Evolutionary conservation across 257 asterid genomes (phyloP), one percentile per base, ranked within the genome.

Genomic region (Nicotiana obtusifolia): DNA sequence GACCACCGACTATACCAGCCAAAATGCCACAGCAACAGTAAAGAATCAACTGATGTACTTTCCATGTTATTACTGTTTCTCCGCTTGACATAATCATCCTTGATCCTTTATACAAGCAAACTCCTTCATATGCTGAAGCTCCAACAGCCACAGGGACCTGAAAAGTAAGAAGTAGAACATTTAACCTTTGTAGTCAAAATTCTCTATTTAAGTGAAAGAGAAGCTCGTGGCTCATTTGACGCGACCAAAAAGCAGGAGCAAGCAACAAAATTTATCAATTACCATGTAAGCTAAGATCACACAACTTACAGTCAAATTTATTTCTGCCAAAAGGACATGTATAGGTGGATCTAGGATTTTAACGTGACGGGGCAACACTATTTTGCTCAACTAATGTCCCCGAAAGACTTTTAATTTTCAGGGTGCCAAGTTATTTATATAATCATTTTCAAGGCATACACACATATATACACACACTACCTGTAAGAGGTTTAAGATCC

Each of bases 1-100:
- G 86, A 24, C 95, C 91, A 22, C 95, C 95, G 81, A 91, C 93
- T 0, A 89, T 56, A 77, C 95, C 95, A 14, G 92, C 90, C 87
- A 91, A 76, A 30, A 91, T 80, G 71, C 93, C 95, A 35, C 90
- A 84, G 67, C 68, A 81, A 83, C 95, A 89, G 68, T 89, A 91
- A 26, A 89, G 80, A 84, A 87, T 65, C 84, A 91, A 81, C 84
- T 83, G 91, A 69, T 83, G 83, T 15, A 88, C 87, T 30, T 85
- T 89, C 93, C 91, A 91, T 4, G 37, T 81, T 60, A 77, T 89
- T 76, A 81, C 83, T 15, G 81, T 44, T 54, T 84, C 89, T 54
- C 93, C 91, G 60, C 75, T 89, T 0, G 90, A 88, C 77, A 82
- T 85, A n/a, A 87, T 57, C 77, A 82, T 88, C 76, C 77, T 88